Percentiles rank a stretch among this genome's conserved stretches.
phyloP scores from a whole-genome alignment of 2,329 filamentous ascomycete genomes.

The Aspergillus fumigatiaffinis region DNA sequence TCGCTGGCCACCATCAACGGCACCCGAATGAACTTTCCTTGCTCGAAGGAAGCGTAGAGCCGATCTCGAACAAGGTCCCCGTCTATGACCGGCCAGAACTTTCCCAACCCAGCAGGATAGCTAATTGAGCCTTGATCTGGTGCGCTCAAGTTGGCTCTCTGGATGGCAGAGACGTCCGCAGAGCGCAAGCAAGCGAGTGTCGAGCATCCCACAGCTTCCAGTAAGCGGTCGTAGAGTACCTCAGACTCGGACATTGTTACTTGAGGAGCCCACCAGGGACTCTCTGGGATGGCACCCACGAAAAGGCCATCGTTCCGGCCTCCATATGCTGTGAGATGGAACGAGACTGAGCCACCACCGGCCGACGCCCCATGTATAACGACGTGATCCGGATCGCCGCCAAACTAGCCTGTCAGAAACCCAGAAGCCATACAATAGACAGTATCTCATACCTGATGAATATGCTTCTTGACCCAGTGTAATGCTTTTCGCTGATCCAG shows the following conservation, averaged over 20 bases:
- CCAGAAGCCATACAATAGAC: not conserved
- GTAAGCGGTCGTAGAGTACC: constrained; percentile 46
- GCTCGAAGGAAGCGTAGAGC: constrained; percentile 47
- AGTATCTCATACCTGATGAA: constrained; percentile 28
- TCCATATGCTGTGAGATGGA: constrained; percentile 51
- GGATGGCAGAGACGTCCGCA: constrained; percentile 39
- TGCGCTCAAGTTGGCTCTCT: constrained; percentile 37
- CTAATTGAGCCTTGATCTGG: constrained; percentile 39
- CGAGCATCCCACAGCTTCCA: constrained; percentile 42
- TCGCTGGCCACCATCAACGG: constrained; percentile 50
- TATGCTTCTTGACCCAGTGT: constrained; percentile 60
- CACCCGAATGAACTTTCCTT: constrained; percentile 52
- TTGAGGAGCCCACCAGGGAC: constrained; percentile 46
- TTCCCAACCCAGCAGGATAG: constrained; percentile 42
- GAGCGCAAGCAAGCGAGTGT: constrained; percentile 45
- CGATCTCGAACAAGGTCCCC: constrained; percentile 49
- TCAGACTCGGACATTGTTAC: constrained; percentile 44
- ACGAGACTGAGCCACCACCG: constrained; percentile 56
- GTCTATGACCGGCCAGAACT: constrained; percentile 56
- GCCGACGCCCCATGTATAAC: constrained; percentile 61
- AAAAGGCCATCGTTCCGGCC: constrained; percentile 47
- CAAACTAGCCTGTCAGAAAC: constrained; percentile 42
- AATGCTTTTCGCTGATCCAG: constrained; percentile 60
- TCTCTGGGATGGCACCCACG: constrained; percentile 47
- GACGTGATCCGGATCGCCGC: constrained; percentile 57